Base-by-base conservation (phyloP, 2,329 filamentous ascomycete genomes). In the Didymella keratinophila region DNA sequence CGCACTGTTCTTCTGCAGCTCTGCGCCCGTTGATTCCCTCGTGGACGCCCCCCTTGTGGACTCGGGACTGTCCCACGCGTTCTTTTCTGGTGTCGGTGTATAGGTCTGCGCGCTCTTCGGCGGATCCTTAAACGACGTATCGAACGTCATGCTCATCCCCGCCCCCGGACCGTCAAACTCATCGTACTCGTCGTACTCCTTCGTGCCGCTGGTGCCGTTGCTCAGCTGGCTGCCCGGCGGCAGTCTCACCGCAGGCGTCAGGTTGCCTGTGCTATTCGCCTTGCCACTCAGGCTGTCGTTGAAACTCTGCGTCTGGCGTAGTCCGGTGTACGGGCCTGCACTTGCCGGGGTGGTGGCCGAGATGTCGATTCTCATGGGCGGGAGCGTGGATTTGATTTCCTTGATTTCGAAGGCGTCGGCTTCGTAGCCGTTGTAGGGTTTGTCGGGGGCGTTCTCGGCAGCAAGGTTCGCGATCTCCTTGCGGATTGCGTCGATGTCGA, bases 401-500 rank as follows among this genome's bases (percentile, higher is more conserved):
- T 87, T 89, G 64, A 96, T 87, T 74, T 88, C 83, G 23, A 86
- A 84, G 6, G 68, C 68, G 25, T 46, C 42, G 11, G 43, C n/a
- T 44, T 62, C 65, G 53, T 67, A 64, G 48, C 65, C 68, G 41
- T 69, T 68, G 42, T 69, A 69, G 7, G 67, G 66, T 58, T 69
- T 68, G 32, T 60, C 52, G 9, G 56, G 44, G 6, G 45, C 52
- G 42, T 83, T 82, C 62, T 94, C 90, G 47, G 86, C 86, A 27
- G 91, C 91, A 32, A 99, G 81, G 70, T 96, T 91, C 10, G 92
- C 89, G 14, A 81, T 79, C 65, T 83, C 81, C 27, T 68, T 73
- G 47, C 92, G 86, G 64, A 99, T 98, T 12, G 95, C 95, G 69
- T 99, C 95, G 45, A 99, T 87, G 70, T 99, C 95, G 70, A 99